Conservation (phyloP, 805 yeast genomes). For the Nakazawaea molendinolei region DNA sequence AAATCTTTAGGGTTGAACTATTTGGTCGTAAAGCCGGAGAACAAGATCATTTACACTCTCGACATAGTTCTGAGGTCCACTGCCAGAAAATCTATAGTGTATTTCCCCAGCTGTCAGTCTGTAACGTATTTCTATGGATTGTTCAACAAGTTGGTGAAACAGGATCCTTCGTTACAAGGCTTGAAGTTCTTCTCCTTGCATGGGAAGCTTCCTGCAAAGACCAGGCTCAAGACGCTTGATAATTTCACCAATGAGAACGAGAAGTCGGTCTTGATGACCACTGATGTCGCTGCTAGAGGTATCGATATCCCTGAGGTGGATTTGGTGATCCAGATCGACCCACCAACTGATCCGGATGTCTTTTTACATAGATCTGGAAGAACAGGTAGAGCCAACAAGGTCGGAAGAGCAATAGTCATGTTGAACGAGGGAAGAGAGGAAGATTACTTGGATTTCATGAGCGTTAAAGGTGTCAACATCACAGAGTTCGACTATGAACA, state of each 20-base stretch:
- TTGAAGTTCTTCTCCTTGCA: conserved; percentile 66
- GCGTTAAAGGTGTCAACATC: conserved; percentile 58
- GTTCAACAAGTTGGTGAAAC: conserved; percentile 33
- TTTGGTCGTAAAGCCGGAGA: conserved; percentile 48
- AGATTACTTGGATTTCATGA: conserved; percentile 74
- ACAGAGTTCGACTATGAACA: conserved; percentile 16
- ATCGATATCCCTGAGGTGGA: conserved; percentile 94
- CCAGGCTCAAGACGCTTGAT: conserved; percentile 68
- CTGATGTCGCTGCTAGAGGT: conserved; percentile 99
- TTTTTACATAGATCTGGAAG: conserved; percentile 93
- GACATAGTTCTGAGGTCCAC: conserved; percentile 44
- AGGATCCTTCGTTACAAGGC: conserved; percentile 16
- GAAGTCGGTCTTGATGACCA: conserved; percentile 70
- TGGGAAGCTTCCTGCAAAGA: conserved; percentile 80
- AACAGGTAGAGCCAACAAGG: conserved; percentile 86
- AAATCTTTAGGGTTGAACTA: conserved; percentile 56
- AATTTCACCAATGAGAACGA: conserved; percentile 44
- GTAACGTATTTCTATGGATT: conserved; percentile 72
- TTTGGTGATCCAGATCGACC: conserved; percentile 86
- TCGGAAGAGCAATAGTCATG: conserved; percentile 74
- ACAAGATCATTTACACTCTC: conserved; percentile 55
- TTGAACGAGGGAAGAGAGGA: conserved; percentile 72
- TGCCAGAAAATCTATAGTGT: conserved; percentile 79
- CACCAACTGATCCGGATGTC: conserved; percentile 89
- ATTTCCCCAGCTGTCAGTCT: conserved; percentile 83